Conservation (phyloP, 2,329 filamentous ascomycete species). For the Metarhizium sp. region DNA sequence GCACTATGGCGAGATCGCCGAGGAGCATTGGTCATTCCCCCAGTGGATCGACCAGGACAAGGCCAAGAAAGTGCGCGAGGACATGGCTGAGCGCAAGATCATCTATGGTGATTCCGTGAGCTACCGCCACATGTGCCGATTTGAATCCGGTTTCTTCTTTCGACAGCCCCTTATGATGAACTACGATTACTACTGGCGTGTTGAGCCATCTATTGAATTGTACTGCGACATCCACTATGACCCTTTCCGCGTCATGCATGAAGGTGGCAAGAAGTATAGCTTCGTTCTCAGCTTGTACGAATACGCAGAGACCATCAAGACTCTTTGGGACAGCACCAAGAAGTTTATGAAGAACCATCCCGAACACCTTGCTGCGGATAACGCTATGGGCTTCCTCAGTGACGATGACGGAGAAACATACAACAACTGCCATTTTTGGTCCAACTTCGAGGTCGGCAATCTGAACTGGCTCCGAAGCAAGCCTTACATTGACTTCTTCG, state of each 20-base stretch:
- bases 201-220: constrained; percentile 93
- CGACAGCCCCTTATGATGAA: constrained; percentile 86
- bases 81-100: constrained; percentile 90
- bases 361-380: constrained; percentile 74
- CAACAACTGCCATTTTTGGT: constrained; percentile 99
- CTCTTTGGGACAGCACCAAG: constrained; percentile 90
- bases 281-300: constrained; percentile 94
- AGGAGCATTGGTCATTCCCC: constrained; percentile 96
- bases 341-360: constrained; percentile 88
- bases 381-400: constrained; percentile 85
- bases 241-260: constrained; percentile 92
- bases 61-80: constrained; percentile 80
- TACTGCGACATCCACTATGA: constrained; percentile 95
- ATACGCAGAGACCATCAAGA: constrained; percentile 92
- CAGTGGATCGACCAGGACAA: constrained; percentile 92
- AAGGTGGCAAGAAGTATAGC: constrained; percentile 96
- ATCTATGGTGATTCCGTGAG: constrained; percentile 97
- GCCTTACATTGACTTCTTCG: constrained; percentile 85
- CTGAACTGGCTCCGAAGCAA: constrained; percentile 87
- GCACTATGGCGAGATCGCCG: constrained; percentile 79
- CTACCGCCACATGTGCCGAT: constrained; percentile 99
- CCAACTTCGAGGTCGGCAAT: constrained; percentile 95
- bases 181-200: constrained; percentile 99
- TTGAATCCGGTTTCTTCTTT: constrained; percentile 99
- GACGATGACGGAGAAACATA: constrained; percentile 87